phyloP scores from a whole-genome alignment of 495 filamentous ascomycete genomes.

The Glonium stellatum region DNA sequence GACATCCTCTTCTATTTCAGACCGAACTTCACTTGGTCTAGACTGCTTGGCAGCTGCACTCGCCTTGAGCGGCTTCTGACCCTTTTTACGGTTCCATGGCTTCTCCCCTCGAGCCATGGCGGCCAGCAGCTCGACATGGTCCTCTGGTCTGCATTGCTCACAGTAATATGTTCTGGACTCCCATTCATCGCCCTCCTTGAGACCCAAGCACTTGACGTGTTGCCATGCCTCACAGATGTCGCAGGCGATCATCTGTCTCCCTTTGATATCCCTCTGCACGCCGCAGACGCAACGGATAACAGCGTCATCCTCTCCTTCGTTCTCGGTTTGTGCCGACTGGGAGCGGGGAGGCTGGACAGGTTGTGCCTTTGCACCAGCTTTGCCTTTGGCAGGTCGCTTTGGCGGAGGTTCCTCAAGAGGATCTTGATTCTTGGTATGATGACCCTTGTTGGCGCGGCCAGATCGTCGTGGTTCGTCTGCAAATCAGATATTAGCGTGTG shows the following conservation, averaged over 20 bases:
- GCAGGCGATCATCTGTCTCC: conserved; percentile 82
- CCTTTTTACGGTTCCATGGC: conserved; percentile 33
- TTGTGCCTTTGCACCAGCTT: conserved; percentile 38
- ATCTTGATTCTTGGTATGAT: conserved; percentile 66
- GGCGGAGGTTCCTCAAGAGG: conserved; percentile 19
- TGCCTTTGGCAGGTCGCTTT: conserved; percentile 44
- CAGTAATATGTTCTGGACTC: conserved; percentile 78
- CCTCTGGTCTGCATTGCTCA: conserved; percentile 77
- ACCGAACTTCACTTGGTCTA: conserved; percentile 20
- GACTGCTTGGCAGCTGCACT: conserved; percentile 41
- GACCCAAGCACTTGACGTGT: conserved; percentile 90
- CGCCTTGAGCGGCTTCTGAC: conserved; percentile 39
- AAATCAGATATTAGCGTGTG: conserved; percentile 9
- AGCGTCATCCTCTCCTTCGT: conserved; percentile 61
- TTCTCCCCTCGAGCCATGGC: conserved; percentile 67
- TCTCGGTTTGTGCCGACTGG: conserved; percentile 43
- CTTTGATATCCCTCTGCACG: conserved; percentile 73
- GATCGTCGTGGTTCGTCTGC: conserved; percentile 86
- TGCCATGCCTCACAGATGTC: conserved; percentile 91
- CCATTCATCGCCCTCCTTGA: conserved; percentile 67
- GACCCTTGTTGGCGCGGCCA: conserved; percentile 89
- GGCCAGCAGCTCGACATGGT: conserved; percentile 67
- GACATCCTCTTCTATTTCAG: conserved; percentile 4
- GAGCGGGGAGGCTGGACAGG: conserved; percentile 19
- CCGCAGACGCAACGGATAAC: conserved; percentile 93